Conservation (phyloP, 768 basidiomycete species). For the Lactifluus hygrophoroides region DNA sequence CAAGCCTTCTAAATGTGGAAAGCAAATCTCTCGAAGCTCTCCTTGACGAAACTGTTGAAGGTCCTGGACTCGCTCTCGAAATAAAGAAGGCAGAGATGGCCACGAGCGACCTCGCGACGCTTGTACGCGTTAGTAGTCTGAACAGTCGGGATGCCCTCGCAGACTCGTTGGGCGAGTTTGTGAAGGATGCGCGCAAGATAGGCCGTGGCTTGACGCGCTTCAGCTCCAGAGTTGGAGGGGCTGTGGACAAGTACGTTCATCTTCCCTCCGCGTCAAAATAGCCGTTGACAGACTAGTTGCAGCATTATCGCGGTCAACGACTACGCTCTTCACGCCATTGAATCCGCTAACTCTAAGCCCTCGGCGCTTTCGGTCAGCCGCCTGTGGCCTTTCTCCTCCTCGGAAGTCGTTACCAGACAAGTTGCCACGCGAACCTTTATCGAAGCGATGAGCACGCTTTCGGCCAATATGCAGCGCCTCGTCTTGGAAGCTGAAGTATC, state of each 20-base stretch:
- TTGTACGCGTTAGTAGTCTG: slow-evolving; percentile 57
- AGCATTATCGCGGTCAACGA: slow-evolving; percentile 72
- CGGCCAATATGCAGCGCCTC: slow-evolving; percentile 43
- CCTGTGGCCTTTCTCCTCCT: slow-evolving; percentile 29
- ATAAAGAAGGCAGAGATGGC: slow-evolving; percentile 76
- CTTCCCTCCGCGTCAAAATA: not conserved
- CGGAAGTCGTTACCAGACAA: slow-evolving; percentile 29
- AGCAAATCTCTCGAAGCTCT: slow-evolving; percentile 55
- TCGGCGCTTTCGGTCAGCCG: slow-evolving; percentile 22
- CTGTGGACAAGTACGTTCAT: slow-evolving; percentile 57
- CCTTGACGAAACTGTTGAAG: slow-evolving; percentile 48
- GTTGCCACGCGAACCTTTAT: slow-evolving; percentile 48
- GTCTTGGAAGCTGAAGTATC: slow-evolving; percentile 60
- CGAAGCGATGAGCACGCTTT: slow-evolving; percentile 54
- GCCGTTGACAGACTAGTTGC: not conserved
- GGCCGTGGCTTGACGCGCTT: slow-evolving; percentile 54
- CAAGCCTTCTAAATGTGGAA: slow-evolving; percentile 50
- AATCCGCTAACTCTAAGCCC: slow-evolving; percentile 26
- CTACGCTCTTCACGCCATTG: slow-evolving; percentile 55
- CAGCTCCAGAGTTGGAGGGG: slow-evolving; percentile 58
- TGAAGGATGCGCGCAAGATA: slow-evolving; percentile 50
- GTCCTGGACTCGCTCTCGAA: slow-evolving; percentile 52
- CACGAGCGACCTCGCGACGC: slow-evolving; percentile 52
- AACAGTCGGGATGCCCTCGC: slow-evolving; percentile 51
- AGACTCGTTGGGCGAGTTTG: slow-evolving; percentile 43